These are phyloP conservation scores for Helotiales sp. DNA, from an alignment of 2,329 filamentous ascomycete genomes.

Conservation along the genomic window DNA sequence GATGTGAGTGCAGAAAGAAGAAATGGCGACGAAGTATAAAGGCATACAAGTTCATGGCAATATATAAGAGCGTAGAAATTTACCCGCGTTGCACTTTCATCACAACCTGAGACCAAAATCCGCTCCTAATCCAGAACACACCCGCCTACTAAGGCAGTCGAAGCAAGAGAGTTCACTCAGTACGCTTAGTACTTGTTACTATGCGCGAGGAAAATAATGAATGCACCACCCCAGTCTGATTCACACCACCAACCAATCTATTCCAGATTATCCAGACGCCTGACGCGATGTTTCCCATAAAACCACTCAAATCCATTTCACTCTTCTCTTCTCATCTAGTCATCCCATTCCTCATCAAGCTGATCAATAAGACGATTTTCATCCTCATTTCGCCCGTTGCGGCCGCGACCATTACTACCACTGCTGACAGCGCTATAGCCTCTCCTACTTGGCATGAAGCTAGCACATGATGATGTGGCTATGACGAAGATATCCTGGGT, in stretches of 20 bases:
- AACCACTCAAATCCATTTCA: not conserved
- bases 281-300: not conserved
- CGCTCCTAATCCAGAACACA: too few relatives aligned
- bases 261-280: slow-evolving; percentile 4
- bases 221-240: not conserved
- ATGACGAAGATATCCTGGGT: slow-evolving; percentile 67
- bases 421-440: slow-evolving; percentile 65
- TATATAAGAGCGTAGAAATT: too few relatives aligned
- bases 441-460: slow-evolving; percentile 61
- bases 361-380: slow-evolving; percentile 96
- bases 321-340: slow-evolving; percentile 42
- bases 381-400: slow-evolving; percentile 55
- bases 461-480: slow-evolving; percentile 66
- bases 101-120: too few relatives aligned
- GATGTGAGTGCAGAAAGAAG: too few relatives aligned
- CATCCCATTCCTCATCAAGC: slow-evolving; percentile 96
- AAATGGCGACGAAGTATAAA: too few relatives aligned
- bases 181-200: too few relatives aligned
- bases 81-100: too few relatives aligned
- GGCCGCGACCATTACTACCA: slow-evolving; percentile 41
- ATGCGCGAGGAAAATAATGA: too few relatives aligned
- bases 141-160: too few relatives aligned
- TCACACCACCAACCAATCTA: slow-evolving; percentile 2
- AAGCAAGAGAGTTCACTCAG: too few relatives aligned
- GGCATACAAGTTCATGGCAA: too few relatives aligned